phyloP scores from a whole-genome alignment of 129 eudicot genomes.

The Flaveria trinervia region DNA sequence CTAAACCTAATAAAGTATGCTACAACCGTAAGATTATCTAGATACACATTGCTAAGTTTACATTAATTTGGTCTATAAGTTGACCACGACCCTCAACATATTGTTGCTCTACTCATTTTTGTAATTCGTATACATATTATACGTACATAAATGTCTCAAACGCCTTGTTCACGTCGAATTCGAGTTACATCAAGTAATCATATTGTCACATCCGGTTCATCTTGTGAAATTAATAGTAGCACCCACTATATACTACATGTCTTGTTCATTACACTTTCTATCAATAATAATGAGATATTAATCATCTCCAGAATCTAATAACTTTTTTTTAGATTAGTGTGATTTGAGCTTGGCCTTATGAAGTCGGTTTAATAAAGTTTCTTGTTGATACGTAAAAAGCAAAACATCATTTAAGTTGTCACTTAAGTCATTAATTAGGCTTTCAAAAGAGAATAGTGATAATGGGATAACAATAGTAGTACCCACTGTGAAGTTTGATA shows the following conservation, averaged over 20 bases:
- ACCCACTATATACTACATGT: background rate
- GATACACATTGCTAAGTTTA: background rate
- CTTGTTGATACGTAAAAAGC: constrained; percentile 4
- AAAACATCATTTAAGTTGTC: constrained; percentile 28
- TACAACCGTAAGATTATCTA: background rate
- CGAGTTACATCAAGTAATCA: background rate
- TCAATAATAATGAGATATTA: background rate
- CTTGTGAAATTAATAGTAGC: background rate
- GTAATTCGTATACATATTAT: background rate
- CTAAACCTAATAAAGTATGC: background rate
- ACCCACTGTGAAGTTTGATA: background rate
- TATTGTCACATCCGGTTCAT: background rate
- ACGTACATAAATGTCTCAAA: background rate
- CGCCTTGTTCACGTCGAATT: background rate
- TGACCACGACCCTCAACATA: background rate
- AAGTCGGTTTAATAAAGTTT: constrained; percentile 21
- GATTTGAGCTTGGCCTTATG: background rate
- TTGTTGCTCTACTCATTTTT: background rate
- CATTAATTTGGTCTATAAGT: background rate
- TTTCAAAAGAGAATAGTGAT: background rate
- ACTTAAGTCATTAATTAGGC: constrained; percentile 18
- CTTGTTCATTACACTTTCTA: background rate
- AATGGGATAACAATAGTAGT: constrained; percentile 12
- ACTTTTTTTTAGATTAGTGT: no score
- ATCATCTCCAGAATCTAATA: background rate